Conservation (phyloP, 805 yeast genomes). For the Tanozyma kutaoensis region DNA sequence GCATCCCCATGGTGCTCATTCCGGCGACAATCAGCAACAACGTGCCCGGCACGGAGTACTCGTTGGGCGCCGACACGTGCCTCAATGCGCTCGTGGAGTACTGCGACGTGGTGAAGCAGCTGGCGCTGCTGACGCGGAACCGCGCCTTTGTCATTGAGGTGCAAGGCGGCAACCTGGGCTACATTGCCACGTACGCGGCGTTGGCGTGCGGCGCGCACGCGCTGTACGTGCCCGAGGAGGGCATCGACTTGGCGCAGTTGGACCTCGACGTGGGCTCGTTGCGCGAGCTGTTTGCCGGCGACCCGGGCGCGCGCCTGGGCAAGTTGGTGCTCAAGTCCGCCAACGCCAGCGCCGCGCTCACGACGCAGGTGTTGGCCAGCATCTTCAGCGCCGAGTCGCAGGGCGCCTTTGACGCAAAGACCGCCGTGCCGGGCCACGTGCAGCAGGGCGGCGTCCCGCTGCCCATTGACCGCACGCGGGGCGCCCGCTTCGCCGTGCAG, state of each 20-base stretch:
- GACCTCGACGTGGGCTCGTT: conserved; percentile 63
- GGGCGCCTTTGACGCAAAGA: conserved; percentile 60
- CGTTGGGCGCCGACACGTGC: conserved; percentile 67
- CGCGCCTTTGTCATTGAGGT: conserved; percentile 73
- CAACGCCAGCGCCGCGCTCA: conserved; percentile 53
- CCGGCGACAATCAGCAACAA: conserved; percentile 76
- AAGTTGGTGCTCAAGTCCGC: conserved; percentile 56
- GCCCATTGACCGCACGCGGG: conserved; percentile 65
- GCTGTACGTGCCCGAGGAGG: conserved; percentile 66
- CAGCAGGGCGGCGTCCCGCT: conserved; percentile 77
- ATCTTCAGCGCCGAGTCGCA: conserved; percentile 51
- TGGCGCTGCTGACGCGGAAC: conserved; percentile 67
- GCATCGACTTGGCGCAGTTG: conserved; percentile 43
- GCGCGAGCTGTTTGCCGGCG: conserved; percentile 46
- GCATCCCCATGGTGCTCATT: conserved; percentile 64
- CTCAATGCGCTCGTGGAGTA: conserved; percentile 56
- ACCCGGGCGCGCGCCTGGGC: conserved; percentile 58
- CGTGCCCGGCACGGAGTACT: conserved; percentile 74
- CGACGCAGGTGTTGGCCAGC: conserved; percentile 58
- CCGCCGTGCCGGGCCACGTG: conserved; percentile 79
- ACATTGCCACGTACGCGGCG: conserved; percentile 56
- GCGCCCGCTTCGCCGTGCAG: conserved; percentile 56
- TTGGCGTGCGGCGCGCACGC: conserved; percentile 63
- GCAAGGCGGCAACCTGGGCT: conserved; percentile 81
- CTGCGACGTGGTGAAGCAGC: conserved; percentile 69